These are phyloP conservation scores for Lactuca sativa DNA, from an alignment of 129 eudicot genomes.

Conservation along the genomic window DNA sequence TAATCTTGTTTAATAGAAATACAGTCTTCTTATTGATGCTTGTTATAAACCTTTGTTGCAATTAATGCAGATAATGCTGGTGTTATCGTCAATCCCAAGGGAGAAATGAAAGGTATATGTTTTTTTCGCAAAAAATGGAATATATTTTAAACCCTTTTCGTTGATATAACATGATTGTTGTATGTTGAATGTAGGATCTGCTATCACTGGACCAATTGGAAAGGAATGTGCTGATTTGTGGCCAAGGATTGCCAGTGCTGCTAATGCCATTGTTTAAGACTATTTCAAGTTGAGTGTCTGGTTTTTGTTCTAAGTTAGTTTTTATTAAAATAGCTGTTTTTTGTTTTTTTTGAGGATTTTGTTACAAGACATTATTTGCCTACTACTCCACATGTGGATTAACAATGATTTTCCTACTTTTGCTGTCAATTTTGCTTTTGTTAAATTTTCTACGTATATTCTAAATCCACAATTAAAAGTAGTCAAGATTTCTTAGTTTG, in stretches of 20 bases:
- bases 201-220: constrained; percentile 91
- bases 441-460: neutral
- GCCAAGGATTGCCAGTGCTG: constrained; percentile 93
- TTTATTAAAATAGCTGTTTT: constrained; percentile 6
- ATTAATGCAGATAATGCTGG: constrained; percentile 82
- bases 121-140: neutral
- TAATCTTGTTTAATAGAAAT: neutral
- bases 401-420: neutral
- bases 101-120: constrained; percentile 87
- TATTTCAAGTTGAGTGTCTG: neutral
- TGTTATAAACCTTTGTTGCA: neutral
- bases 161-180: neutral
- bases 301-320: neutral
- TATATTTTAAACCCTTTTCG: neutral
- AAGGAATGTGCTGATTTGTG: constrained; percentile 94
- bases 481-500: too few relatives aligned
- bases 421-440: neutral
- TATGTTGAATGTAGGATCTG: constrained; percentile 58
- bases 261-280: constrained; percentile 79
- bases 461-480: neutral
- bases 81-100: constrained; percentile 88
- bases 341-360: constrained; percentile 6
- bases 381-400: constrained; percentile 1
- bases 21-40: neutral
- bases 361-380: neutral